Evolutionary conservation across 495 filamentous ascomycete genomes (phyloP).

Genomic region (Niebla homalea): DNA sequence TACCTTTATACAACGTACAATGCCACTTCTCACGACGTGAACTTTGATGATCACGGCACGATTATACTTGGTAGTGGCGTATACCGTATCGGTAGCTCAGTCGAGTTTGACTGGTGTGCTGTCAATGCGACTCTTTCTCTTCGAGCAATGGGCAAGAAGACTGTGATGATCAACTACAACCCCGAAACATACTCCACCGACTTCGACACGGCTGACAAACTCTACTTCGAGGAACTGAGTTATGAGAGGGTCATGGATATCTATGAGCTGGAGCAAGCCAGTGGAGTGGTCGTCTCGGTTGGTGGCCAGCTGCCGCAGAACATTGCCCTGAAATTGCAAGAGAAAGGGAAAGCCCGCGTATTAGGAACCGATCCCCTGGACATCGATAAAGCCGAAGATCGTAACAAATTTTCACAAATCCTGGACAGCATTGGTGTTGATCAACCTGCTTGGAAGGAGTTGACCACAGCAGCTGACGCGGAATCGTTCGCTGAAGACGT

Average conservation of each 20-base stretch:
- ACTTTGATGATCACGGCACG: conserved; percentile 85
- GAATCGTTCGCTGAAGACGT: conserved; percentile 72
- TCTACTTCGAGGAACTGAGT: conserved; percentile 95
- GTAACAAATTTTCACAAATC: conserved; percentile 96
- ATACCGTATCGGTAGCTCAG: conserved; percentile 92
- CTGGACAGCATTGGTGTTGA: conserved; percentile 92
- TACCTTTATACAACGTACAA: conserved; percentile 99
- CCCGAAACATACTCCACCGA: conserved; percentile 84
- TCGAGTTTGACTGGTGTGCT: conserved; percentile 98
- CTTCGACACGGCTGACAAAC: conserved; percentile 84
- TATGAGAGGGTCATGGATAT: conserved; percentile 99
- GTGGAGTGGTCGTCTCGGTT: conserved; percentile 86
- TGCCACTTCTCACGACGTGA: conserved; percentile 85
- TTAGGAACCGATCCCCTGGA: conserved; percentile 85
- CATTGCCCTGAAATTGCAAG: conserved; percentile 89
- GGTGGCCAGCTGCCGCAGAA: conserved; percentile 95
- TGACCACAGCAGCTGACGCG: conserved; percentile 80
- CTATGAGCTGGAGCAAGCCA: conserved; percentile 80
- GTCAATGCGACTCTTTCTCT: conserved; percentile 85
- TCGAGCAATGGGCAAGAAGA: conserved; percentile 86
- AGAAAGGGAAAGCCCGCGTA: conserved; percentile 74
- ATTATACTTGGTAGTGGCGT: conserved; percentile 87
- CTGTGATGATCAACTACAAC: conserved; percentile 96
- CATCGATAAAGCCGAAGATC: conserved; percentile 93
- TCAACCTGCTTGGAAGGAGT: conserved; percentile 95